Evolutionary conservation across 2,329 filamentous ascomycete species (phyloP), one percentile per base, ranked within the genome.

Genomic region (Fusarium nematophilum): DNA sequence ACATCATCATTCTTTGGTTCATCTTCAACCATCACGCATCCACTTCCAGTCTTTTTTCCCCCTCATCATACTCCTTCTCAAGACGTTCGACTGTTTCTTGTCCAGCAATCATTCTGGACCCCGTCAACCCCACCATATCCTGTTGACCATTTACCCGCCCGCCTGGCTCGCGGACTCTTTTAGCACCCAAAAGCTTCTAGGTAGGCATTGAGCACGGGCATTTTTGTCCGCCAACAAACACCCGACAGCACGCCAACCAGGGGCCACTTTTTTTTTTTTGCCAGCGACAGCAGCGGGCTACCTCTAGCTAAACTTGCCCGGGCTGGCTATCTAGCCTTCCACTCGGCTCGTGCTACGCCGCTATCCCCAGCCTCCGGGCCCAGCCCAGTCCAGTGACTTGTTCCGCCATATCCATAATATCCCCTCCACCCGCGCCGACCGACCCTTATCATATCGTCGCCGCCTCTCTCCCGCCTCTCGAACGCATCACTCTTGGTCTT

Each of bases 151-250:
- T 64, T 64, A 63, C 43, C 60, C 60, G 46, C 56, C 60, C 60
- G 60, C 59, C 55, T 63, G 60, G 60, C 55, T 61, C 59, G 33
- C 39, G 55, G 59, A 60, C 59, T 62, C 31, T n/a, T n/a, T n/a
- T 27, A 53, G 42, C 21, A 49, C 55, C 45, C 50, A 36, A 56
- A 46, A 15, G 13, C 6, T 11, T 38, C 45, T 25, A 30, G 6
- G 29, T 31, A 26, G 11, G 26, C 36, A 27, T 15, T 21, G 21
- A 29, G 40, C 17, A 39, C 36, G 8, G 40, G 21, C 45, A 39
- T 33, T 48, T 30, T 40, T 46, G 17, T 38, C 33, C 11, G n/a
- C 31, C 53, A 55, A 34, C 45, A 18, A 36, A 53, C 7, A 56
- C n/a, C n/a, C 21, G 21, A 21, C 21, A 21, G 21, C 21, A 6